Base-by-base conservation (phyloP, 129 eudicot species). In the Scalesia atractyloides region DNA sequence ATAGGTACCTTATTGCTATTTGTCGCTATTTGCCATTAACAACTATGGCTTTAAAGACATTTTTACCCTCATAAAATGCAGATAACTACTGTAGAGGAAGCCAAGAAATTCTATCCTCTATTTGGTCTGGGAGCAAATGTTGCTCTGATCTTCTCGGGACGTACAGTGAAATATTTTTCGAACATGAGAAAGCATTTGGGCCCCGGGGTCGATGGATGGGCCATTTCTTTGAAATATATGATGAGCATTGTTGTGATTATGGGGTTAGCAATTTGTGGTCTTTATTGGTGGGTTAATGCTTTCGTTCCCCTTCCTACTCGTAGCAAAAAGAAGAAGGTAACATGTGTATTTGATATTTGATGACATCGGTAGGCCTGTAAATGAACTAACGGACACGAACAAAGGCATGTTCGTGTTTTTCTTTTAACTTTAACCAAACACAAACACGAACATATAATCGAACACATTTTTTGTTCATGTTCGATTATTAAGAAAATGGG, bases 151-250 rank as follows among this genome's bases (percentile, higher is more conserved):
- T 95, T 95, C 86, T 90, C 97, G 4, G 99, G 99, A 16, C 96
- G 99, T 19, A 95, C 99, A 0, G 99, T 95, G 58, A 95, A 95
- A 72, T 95, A 95, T 83, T 95, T 90, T 79, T 95, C 99, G 24
- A 85, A 90, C 72, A 15, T 95, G 86, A 86, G 99, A 63, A 57
- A 79, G 80, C 82, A 73, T 68, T 82, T 95, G 81, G 97, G 96
- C 24, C 99, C 99, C 8, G 97, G 97, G 43, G 97, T 95, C 19
- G 99, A 95, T 67, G 99, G 99, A 54, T 95, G 99, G 99, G 97
- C 99, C 50, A 71, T 95, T 52, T 95, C 97, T 30, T 73, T 95
- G 65, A 91, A 88, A 83, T 96, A 80, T 65, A 95, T 95, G 99
- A 95, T 95, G 99, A 79, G 90, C 78, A 95, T 95, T 68, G 99